phyloP scores from a whole-genome alignment of 116 monocot genomes.

The Trichopus zeylanicus region DNA sequence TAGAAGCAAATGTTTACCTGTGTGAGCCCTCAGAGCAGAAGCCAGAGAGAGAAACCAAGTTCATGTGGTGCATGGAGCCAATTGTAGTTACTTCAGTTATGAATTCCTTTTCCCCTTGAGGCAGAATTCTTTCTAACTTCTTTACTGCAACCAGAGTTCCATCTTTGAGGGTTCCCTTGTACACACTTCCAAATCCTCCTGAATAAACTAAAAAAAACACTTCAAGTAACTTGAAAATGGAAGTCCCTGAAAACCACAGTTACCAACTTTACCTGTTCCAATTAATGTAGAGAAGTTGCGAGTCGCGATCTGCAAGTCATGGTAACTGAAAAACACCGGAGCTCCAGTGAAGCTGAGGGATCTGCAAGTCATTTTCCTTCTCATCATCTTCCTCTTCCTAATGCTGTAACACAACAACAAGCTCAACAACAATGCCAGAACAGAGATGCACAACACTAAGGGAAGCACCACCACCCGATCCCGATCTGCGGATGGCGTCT shows the following conservation, averaged over 20 bases:
- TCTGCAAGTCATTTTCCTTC: not conserved
- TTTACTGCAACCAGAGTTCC: constrained; percentile 36
- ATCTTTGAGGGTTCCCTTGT: constrained; percentile 32
- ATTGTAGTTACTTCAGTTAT: constrained; percentile 38
- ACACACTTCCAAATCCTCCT: constrained; percentile 47
- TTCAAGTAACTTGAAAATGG: not conserved
- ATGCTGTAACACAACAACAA: constrained; percentile 10
- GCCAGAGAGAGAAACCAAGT: constrained; percentile 40
- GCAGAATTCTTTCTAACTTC: constrained; percentile 30
- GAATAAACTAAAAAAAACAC: not conserved
- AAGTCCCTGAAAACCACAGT: not conserved
- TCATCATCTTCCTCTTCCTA: constrained; percentile 8
- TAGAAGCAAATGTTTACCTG: constrained; percentile 12
- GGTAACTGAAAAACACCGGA: too few species aligned
- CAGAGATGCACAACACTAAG: constrained; percentile 20
- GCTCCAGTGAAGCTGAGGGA: constrained; percentile 24
- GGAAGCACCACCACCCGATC: constrained; percentile 19
- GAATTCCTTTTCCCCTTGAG: constrained; percentile 45
- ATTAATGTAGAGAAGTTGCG: constrained; percentile 31
- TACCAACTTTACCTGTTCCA: constrained; percentile 41
- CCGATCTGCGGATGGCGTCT: not conserved
- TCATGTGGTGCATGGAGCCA: constrained; percentile 47
- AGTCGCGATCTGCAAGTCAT: constrained; percentile 28
- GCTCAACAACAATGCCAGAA: constrained; percentile 13
- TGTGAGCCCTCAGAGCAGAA: constrained; percentile 43